Evolutionary conservation across 768 basidiomycete genomes (phyloP).

Genomic region (Macrolepiota dolichaula): DNA sequence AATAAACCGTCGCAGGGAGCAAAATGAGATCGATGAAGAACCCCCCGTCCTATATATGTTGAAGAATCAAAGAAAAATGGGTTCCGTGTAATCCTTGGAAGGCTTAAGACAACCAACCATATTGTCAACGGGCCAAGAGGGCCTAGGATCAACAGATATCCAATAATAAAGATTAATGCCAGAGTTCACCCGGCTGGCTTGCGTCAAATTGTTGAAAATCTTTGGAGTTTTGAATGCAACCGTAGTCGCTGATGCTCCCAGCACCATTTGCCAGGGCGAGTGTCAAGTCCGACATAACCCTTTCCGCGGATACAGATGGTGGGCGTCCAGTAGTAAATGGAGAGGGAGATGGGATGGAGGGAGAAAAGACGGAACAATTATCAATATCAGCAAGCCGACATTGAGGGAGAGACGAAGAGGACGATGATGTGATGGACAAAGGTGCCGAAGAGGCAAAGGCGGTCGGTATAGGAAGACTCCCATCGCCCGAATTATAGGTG

Average conservation of each 20-base stretch:
- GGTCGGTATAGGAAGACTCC: not conserved
- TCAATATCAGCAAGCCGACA: not conserved
- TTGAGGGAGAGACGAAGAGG: not conserved
- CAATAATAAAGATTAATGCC: slow-evolving; percentile 27
- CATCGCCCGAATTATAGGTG: not conserved
- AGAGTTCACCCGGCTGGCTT: slow-evolving; percentile 54
- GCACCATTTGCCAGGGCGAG: slow-evolving; percentile 26
- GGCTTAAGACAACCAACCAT: not conserved
- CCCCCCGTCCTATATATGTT: not conserved
- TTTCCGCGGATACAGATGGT: slow-evolving; percentile 15
- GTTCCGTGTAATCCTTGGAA: not conserved
- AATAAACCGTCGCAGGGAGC: not conserved
- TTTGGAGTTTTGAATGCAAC: slow-evolving; percentile 11
- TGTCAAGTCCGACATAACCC: slow-evolving; percentile 21
- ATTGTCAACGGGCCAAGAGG: not conserved
- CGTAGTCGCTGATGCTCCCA: slow-evolving; percentile 25
- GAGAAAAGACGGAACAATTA: slow-evolving; percentile 14
- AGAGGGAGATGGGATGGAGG: slow-evolving; percentile 6
- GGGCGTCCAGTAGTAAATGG: slow-evolving; percentile 34
- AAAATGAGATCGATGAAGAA: slow-evolving; percentile 1
- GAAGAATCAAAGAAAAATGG: not conserved
- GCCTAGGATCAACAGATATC: not conserved
- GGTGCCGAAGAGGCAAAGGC: not conserved
- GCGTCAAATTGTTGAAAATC: slow-evolving; percentile 2
- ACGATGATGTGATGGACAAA: not conserved